phyloP scores from a whole-genome alignment of 257 asterid genomes.

The Jaltomata sinuosa region DNA sequence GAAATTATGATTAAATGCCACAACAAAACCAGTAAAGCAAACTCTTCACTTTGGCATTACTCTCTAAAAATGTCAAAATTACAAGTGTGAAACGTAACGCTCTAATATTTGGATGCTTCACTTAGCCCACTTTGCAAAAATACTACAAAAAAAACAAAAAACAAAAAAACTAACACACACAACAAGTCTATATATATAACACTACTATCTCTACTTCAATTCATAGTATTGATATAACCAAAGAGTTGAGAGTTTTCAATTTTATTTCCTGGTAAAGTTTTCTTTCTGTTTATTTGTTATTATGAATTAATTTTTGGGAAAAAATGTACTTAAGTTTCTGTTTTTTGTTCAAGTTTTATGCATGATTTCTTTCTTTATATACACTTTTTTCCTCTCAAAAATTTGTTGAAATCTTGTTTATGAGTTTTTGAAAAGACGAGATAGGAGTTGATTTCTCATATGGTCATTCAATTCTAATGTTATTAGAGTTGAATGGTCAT shows the following conservation, averaged over 20 bases:
- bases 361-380: background rate
- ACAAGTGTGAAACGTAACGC: background rate
- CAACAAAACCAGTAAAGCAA: background rate
- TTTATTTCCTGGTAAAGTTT: background rate
- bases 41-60: too few relatives aligned
- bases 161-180: too few relatives aligned
- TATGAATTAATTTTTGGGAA: too few relatives aligned
- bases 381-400: too few relatives aligned
- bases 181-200: background rate
- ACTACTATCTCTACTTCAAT: too few relatives aligned
- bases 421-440: too few relatives aligned
- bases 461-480: too few relatives aligned
- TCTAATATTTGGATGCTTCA: background rate
- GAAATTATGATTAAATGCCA: background rate
- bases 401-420: background rate
- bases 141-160: too few relatives aligned
- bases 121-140: background rate
- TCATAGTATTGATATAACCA: background rate
- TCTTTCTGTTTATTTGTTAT: too few relatives aligned
- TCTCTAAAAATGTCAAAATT: background rate
- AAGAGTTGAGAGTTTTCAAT: background rate
- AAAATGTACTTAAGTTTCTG: background rate
- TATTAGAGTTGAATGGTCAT: too few relatives aligned
- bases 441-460: too few relatives aligned
- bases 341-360: background rate